Evolutionary conservation across 345 rosid genomes (phyloP).

Genomic region (Geranium rotundifolium): DNA sequence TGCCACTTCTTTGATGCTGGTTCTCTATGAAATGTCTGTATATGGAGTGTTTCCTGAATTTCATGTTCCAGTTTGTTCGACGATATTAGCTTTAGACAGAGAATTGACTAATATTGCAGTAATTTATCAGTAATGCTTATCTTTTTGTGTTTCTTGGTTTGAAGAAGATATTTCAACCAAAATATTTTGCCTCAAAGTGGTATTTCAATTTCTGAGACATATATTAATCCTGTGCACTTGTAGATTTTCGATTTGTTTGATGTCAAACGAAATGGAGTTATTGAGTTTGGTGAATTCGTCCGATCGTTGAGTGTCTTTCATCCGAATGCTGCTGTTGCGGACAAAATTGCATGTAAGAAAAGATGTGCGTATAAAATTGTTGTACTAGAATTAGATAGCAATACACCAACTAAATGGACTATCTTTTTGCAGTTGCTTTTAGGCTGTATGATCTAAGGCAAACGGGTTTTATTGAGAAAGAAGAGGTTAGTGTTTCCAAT

Average conservation of each 20-base stretch:
- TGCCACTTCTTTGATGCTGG: not conserved
- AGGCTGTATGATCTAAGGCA: constrained; percentile 68
- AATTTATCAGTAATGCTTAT: no score
- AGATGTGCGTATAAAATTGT: not conserved
- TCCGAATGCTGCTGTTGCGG: constrained; percentile 54
- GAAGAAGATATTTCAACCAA: not conserved
- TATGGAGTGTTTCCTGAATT: not conserved
- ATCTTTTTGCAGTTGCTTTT: constrained; percentile 63
- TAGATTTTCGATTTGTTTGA: constrained; percentile 83
- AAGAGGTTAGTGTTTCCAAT: constrained; percentile 47
- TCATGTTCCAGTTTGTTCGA: not conserved
- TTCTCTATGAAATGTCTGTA: not conserved
- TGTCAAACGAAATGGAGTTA: constrained; percentile 80
- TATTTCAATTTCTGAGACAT: not conserved
- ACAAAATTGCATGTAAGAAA: constrained; percentile 57
- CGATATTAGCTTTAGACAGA: not conserved
- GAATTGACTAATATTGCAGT: no score
- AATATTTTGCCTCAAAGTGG: not conserved
- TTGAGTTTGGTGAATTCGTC: constrained; percentile 84
- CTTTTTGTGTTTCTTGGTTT: not conserved
- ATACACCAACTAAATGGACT: constrained; percentile 2
- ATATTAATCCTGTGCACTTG: not conserved
- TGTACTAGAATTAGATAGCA: no score
- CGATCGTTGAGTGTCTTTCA: constrained; percentile 79
- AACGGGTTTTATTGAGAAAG: constrained; percentile 80